A percentile compares a stretch with the other conserved stretches of the same genome.
phyloP scores from a whole-genome alignment of 371 early-diverging fungal species.

The Zancudomyces culisetae region DNA sequence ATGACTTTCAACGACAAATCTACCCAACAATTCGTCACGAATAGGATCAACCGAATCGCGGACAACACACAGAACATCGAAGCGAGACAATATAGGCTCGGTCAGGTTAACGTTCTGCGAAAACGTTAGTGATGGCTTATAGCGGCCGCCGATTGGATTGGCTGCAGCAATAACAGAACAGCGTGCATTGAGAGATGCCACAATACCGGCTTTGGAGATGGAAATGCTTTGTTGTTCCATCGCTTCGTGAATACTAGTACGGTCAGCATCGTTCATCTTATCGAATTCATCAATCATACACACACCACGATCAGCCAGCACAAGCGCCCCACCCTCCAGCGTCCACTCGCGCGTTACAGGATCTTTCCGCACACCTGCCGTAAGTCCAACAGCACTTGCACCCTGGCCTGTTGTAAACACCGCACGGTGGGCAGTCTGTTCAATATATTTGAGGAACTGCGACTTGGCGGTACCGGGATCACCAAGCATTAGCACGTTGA shows the following conservation, averaged over 20 bases:
- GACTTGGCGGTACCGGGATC: slow-evolving; percentile 99
- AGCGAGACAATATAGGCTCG: slow-evolving; percentile 98
- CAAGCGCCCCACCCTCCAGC: slow-evolving; percentile 98
- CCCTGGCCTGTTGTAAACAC: slow-evolving; percentile 99
- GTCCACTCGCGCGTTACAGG: slow-evolving; percentile 97
- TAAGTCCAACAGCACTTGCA: slow-evolving; percentile 97
- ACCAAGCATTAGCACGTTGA: slow-evolving; percentile 95
- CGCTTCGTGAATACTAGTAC: slow-evolving; percentile 97
- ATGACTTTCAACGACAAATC: slow-evolving; percentile 87
- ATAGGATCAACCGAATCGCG: slow-evolving; percentile 82
- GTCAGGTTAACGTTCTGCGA: slow-evolving; percentile 97
- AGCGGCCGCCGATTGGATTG: slow-evolving; percentile 95
- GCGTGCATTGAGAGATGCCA: slow-evolving; percentile 89
- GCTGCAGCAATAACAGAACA: slow-evolving; percentile 96
- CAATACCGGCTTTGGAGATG: slow-evolving; percentile 97
- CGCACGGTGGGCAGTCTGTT: slow-evolving; percentile 87
- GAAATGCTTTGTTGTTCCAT: slow-evolving; percentile 99
- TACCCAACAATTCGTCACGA: slow-evolving; percentile 79
- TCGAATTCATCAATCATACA: slow-evolving; percentile 99
- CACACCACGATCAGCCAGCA: slow-evolving; percentile 95
- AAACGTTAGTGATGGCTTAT: slow-evolving; percentile 89
- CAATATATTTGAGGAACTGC: slow-evolving; percentile 96
- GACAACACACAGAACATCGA: slow-evolving; percentile 98
- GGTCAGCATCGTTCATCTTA: slow-evolving; percentile 96
- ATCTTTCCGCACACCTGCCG: slow-evolving; percentile 95